phyloP scores from a whole-genome alignment of 1,284 basidiomycete species.

The Cryptococcus sp. region DNA sequence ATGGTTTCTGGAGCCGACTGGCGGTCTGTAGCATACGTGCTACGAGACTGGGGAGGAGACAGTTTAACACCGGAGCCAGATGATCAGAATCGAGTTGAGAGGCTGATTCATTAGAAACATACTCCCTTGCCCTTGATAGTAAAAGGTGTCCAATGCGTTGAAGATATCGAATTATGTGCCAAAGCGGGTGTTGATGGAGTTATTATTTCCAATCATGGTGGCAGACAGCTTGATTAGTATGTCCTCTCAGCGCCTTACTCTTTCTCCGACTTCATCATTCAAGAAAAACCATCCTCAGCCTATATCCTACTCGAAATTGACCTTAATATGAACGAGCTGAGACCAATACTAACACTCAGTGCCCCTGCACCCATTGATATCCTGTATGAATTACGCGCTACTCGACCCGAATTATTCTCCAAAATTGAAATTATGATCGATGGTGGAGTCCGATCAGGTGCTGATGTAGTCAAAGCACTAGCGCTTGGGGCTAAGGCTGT shows the following conservation, averaged over 20 bases:
- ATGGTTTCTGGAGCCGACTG: background rate
- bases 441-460: constrained; percentile 54
- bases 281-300: background rate
- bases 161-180: constrained; percentile 53
- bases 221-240: constrained; percentile 18
- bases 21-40: too few relatives aligned
- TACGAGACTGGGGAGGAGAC: too few relatives aligned
- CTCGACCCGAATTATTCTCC: constrained; percentile 50
- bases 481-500: constrained; percentile 57
- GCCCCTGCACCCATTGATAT: constrained; percentile 49
- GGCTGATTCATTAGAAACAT: constrained; percentile 31
- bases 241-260: too few relatives aligned
- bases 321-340: background rate
- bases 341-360: constrained; percentile 14
- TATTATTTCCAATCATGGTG: constrained; percentile 27
- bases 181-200: constrained; percentile 54
- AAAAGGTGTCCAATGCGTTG: constrained; percentile 54
- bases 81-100: background rate
- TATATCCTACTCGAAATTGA: background rate
- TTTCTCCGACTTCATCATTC: background rate
- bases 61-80: background rate
- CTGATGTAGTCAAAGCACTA: constrained; percentile 57
- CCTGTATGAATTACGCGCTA: constrained; percentile 50
- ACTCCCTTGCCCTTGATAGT: constrained; percentile 52
- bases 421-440: constrained; percentile 56